phyloP scores from a whole-genome alignment of 805 yeast genomes.

The Barnettozyma vustinii region DNA sequence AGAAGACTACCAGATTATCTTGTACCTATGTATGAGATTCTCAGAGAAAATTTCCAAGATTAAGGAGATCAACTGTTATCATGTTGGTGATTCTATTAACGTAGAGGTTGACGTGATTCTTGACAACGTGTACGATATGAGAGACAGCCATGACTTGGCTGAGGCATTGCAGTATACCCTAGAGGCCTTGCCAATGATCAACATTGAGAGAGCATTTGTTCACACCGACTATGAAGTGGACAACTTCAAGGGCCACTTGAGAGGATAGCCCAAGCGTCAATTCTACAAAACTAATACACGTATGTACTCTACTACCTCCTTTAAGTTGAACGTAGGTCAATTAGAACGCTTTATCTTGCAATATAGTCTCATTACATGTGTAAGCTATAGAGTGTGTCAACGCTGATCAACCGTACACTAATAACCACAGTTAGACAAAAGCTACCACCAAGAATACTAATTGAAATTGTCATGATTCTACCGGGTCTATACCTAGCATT shows the following conservation, averaged over 20 bases:
- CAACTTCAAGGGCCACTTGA: conserved; percentile 34
- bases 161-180: conserved; percentile 78
- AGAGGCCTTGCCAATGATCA: conserved; percentile 68
- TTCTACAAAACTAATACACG: neutral
- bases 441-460: too few species aligned
- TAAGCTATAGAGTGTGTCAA: too few species aligned
- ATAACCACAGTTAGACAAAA: too few species aligned
- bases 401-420: too few species aligned
- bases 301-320: neutral
- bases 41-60: conserved; percentile 61
- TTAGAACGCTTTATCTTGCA: too few species aligned
- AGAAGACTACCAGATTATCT: conserved; percentile 56
- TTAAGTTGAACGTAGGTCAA: neutral
- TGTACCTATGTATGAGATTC: conserved; percentile 64
- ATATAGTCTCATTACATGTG: too few species aligned
- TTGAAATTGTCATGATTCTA: too few species aligned
- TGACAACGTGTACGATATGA: conserved; percentile 43
- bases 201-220: conserved; percentile 76
- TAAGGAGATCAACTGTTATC: conserved; percentile 66
- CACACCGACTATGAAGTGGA: conserved; percentile 58
- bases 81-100: conserved; percentile 70
- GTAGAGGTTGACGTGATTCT: conserved; percentile 73
- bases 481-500: too few species aligned
- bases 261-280: conserved; percentile 2
- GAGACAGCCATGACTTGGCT: conserved; percentile 75